These are phyloP conservation scores for Colletotrichum chlorophyti DNA, from an alignment of 2,329 filamentous ascomycete species.

Conservation along the genomic window DNA sequence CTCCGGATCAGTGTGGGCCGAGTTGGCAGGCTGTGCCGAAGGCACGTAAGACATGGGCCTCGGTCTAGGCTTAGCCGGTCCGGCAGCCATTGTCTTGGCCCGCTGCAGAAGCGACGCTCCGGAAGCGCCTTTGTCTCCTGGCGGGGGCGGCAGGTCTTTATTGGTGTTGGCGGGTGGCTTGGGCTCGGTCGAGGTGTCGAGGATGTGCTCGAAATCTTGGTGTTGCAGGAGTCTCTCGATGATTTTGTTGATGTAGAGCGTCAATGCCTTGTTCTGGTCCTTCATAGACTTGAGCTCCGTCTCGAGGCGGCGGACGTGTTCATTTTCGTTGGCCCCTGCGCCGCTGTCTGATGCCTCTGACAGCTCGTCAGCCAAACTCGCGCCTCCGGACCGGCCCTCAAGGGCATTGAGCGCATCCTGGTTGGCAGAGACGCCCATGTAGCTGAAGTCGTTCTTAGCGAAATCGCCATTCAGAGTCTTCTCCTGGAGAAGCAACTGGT, in stretches of 20 bases:
- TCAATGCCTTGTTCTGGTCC: slow-evolving; percentile 96
- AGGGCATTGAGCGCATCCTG: slow-evolving; percentile 70
- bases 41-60: slow-evolving; percentile 66
- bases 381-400: slow-evolving; percentile 57
- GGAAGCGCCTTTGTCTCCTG: slow-evolving; percentile 63
- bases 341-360: slow-evolving; percentile 69
- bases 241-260: slow-evolving; percentile 98
- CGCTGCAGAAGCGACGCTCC: slow-evolving; percentile 62
- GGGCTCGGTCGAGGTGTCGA: slow-evolving; percentile 72
- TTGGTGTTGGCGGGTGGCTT: slow-evolving; percentile 61
- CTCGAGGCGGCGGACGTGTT: slow-evolving; percentile 73
- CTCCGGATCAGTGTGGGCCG: slow-evolving; percentile 68
- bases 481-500: slow-evolving; percentile 91
- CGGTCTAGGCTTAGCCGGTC: slow-evolving; percentile 51
- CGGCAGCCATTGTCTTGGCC: slow-evolving; percentile 65
- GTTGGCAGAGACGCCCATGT: slow-evolving; percentile 64
- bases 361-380: slow-evolving; percentile 87
- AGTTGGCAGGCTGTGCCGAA: slow-evolving; percentile 36
- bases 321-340: slow-evolving; percentile 64
- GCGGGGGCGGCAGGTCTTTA: slow-evolving; percentile 85
- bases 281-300: slow-evolving; percentile 79
- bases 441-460: slow-evolving; percentile 80
- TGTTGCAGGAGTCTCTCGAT: slow-evolving; percentile 94
- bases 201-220: slow-evolving; percentile 92
- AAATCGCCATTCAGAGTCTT: slow-evolving; percentile 96